phyloP scores from a whole-genome alignment of 1,139 yeast species.

The Geotrichum histeridarum region DNA sequence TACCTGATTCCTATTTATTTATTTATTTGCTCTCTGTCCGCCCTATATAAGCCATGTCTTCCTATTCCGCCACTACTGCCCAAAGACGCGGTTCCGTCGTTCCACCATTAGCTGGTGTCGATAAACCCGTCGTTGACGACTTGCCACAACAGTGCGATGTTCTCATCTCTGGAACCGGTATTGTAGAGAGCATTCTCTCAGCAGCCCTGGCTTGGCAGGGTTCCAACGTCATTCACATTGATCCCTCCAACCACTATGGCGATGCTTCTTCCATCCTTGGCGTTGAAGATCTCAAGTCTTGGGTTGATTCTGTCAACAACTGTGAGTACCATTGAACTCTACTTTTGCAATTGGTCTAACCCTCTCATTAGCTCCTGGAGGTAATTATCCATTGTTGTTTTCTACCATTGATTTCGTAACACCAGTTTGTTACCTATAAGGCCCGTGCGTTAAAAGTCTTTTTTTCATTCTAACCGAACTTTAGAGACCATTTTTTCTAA shows the following conservation, averaged over 20 bases:
- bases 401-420: neutral
- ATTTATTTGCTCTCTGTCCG: neutral
- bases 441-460: neutral
- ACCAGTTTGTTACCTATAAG: neutral
- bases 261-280: slow-evolving; percentile 82
- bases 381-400: neutral
- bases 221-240: slow-evolving; percentile 81
- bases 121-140: slow-evolving; percentile 47
- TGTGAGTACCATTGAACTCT: slow-evolving; percentile 4
- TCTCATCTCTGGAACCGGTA: slow-evolving; percentile 85
- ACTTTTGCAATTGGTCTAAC: neutral
- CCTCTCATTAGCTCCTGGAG: slow-evolving; percentile 8
- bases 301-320: slow-evolving; percentile 62
- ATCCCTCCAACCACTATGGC: slow-evolving; percentile 77
- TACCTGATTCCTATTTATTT: neutral
- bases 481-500: slow-evolving; percentile 29
- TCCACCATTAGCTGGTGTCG: slow-evolving; percentile 76
- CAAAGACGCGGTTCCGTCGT: slow-evolving; percentile 64
- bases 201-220: slow-evolving; percentile 98
- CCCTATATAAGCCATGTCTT: slow-evolving; percentile 31
- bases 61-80: slow-evolving; percentile 40
- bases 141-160: slow-evolving; percentile 59
- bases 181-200: slow-evolving; percentile 81
- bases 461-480: slow-evolving; percentile 7
- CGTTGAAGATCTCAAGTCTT: slow-evolving; percentile 71